Base-by-base conservation (phyloP, 2,329 filamentous ascomycete genomes). In the Penicillium hesseltinei region DNA sequence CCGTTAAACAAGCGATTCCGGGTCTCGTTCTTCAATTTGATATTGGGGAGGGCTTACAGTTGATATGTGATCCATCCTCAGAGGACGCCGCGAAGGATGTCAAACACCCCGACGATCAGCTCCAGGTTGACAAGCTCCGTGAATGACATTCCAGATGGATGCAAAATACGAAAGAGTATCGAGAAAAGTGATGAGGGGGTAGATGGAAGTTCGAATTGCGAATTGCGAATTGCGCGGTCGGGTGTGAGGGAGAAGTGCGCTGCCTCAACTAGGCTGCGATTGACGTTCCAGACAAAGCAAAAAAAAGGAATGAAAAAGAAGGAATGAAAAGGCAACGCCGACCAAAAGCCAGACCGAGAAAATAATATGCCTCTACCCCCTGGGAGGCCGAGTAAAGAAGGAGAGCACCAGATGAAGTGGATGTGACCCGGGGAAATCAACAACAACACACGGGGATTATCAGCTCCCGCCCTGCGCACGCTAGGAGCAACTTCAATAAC, bases 1-100 rank as follows among this genome's bases (percentile, higher is more conserved):
- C 33, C 29, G 25, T 10, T 3, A 3, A 10, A 11, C 15, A 33
- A 48, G 36, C 44, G n/a, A 23, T 40, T 54, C 25, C 5, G 27
- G 35, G 25, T 23, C 19, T 31, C 10, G 17, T 49, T 36, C 5
- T 19, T n/a, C 31, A 21, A 38, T 13, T 29, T 31, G 19, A 43
- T 36, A 44, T 38, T 11, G 9, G 23, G 31, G 11, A 33, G 19
- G 33, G 29, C 54, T 71, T 68, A 77, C 74, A 54, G 73, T 75
- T 62, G 74, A 74, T 63, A 76, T 66, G 72, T 76, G 73, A 68
- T 77, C 73, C 71, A 75, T 74, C 57, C 64, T 73, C 66, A 70
- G 61, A 66, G 63, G 57, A 62, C 56, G 62, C 64, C 56, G 64
- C 65, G 62, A 62, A 66, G 58, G 68, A 69, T 65, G 62, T 62